Conservation (phyloP, 2,329 filamentous ascomycete genomes). For the Aspergillus latus region DNA sequence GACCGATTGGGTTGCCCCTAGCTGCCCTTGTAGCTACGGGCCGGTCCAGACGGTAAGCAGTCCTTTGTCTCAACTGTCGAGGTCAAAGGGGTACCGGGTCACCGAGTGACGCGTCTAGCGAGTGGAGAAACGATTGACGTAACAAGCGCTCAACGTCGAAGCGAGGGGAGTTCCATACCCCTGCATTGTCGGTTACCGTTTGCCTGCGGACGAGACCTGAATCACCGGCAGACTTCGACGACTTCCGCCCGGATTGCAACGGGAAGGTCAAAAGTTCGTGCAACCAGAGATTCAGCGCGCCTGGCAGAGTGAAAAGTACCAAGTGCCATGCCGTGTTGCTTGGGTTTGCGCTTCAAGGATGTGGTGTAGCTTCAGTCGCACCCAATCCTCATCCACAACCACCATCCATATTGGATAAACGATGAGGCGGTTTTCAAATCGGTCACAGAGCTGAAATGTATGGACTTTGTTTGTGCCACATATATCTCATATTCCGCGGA, state of each 20-base stretch:
- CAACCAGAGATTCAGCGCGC: not conserved
- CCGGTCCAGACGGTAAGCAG: not conserved
- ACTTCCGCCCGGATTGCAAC: not conserved
- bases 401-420: not conserved
- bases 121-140: not conserved
- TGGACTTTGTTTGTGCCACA: not conserved
- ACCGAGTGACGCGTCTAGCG: not conserved
- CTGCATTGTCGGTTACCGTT: constrained; percentile 5
- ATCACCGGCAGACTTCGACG: not conserved
- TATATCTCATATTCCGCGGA: not conserved
- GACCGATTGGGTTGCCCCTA: not conserved
- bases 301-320: not conserved
- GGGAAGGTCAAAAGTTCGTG: not conserved
- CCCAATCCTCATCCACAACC: not conserved
- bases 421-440: not conserved
- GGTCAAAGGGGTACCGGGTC: not conserved
- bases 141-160: not conserved
- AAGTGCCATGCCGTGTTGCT: not conserved
- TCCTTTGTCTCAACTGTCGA: not conserved
- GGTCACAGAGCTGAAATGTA: not conserved
- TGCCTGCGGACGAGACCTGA: not conserved
- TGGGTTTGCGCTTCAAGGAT: not conserved
- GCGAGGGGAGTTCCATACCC: not conserved
- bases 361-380: not conserved
- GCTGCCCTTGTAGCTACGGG: not conserved